These are phyloP conservation scores for Flammula alnicola DNA, from an alignment of 1,284 basidiomycete genomes.

Conservation along the genomic window DNA sequence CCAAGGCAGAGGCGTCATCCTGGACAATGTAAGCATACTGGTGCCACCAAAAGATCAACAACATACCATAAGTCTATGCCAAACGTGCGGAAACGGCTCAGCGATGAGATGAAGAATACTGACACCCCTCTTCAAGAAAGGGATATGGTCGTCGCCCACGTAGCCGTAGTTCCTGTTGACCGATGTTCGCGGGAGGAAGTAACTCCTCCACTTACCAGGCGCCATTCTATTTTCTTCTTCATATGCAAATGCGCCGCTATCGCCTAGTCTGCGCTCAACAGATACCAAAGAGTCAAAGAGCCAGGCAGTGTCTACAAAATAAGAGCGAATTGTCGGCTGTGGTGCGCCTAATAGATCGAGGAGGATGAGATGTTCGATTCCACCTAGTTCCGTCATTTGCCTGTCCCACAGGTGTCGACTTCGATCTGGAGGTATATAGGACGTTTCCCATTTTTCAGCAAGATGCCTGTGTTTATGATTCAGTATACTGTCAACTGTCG, in stretches of 20 bases:
- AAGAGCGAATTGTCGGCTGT: conserved; percentile 75
- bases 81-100: conserved; percentile 88
- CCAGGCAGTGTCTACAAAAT: conserved; percentile 91
- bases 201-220: conserved; percentile 56
- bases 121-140: conserved; percentile 87
- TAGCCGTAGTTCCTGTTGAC: conserved; percentile 54
- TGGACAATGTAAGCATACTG: conserved; percentile 32
- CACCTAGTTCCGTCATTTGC: conserved; percentile 67
- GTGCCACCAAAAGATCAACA: conserved; percentile 2
- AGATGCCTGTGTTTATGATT: conserved; percentile 79
- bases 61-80: conserved; percentile 83
- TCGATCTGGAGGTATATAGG: conserved; percentile 63
- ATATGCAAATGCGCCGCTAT: conserved; percentile 62
- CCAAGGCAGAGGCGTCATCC: conserved; percentile 90
- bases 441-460: conserved; percentile 79
- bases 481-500: conserved; percentile 8
- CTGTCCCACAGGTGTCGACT: conserved; percentile 64
- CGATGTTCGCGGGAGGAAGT: conserved; percentile 58
- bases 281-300: conserved; percentile 77
- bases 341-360: conserved; percentile 87
- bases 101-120: conserved; percentile 91
- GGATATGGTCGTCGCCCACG: conserved; percentile 94
- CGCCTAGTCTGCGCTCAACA: conserved; percentile 69
- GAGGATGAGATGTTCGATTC: conserved; percentile 88
- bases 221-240: conserved; percentile 47